These are phyloP conservation scores for Pisolithus orientalis DNA, from an alignment of 768 basidiomycete species.

Conservation along the genomic window DNA sequence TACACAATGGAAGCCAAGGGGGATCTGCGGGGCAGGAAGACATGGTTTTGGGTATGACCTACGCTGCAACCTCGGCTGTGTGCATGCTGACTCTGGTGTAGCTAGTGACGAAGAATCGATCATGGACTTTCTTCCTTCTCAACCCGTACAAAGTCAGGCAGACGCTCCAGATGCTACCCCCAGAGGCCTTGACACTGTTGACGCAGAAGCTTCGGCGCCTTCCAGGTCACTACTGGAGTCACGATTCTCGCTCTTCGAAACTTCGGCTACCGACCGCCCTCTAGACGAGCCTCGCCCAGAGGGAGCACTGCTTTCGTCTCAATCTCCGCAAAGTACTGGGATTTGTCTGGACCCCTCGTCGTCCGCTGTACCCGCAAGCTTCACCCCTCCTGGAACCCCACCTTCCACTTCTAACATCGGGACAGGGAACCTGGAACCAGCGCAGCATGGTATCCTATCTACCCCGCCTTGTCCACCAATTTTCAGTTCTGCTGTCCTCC, in stretches of 20 bases:
- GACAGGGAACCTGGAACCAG: conserved; percentile 3
- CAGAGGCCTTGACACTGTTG: conserved; percentile 18
- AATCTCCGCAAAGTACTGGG: not conserved
- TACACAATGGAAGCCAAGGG: conserved; percentile 17
- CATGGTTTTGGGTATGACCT: conserved; percentile 13
- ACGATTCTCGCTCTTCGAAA: conserved; percentile 7
- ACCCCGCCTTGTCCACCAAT: conserved; percentile 46
- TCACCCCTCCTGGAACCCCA: conserved; percentile 23
- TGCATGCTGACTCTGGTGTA: conserved; percentile 9
- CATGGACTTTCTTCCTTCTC: conserved; percentile 9
- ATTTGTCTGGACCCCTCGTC: not conserved
- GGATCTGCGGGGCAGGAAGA: conserved; percentile 16
- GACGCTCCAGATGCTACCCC: conserved; percentile 8
- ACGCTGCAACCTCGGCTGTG: not conserved
- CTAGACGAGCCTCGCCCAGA: conserved; percentile 13
- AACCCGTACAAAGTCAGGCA: conserved; percentile 23
- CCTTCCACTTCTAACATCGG: conserved; percentile 5
- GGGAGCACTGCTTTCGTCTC: conserved; percentile 3
- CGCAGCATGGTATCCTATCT: conserved; percentile 23
- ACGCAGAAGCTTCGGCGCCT: conserved; percentile 24
- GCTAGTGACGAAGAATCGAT: conserved; percentile 35
- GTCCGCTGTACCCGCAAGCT: conserved; percentile 4
- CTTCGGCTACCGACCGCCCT: not conserved
- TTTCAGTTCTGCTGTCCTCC: conserved; percentile 36
- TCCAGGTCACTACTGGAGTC: conserved; percentile 13